Conservation (phyloP, 495 filamentous ascomycete genomes). For the Umbilicaria muhlenbergii region DNA sequence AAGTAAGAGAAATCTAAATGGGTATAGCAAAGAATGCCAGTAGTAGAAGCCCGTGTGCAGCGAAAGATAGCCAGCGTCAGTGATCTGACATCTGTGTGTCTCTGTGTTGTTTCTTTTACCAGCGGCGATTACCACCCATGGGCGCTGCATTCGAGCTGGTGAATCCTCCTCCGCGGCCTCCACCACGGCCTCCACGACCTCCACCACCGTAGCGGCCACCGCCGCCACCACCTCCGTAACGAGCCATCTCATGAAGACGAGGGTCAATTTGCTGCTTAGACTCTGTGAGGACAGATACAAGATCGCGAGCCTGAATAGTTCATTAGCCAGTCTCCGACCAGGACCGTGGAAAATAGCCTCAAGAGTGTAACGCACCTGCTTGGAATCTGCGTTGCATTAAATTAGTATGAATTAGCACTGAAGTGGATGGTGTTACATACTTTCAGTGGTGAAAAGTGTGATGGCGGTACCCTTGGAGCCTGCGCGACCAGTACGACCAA, state of each 20-base stretch:
- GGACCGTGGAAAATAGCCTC: neutral
- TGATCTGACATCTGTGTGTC: neutral
- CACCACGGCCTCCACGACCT: slow-evolving; percentile 47
- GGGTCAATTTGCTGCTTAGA: slow-evolving; percentile 98
- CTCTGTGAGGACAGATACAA: slow-evolving; percentile 80
- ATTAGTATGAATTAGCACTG: neutral
- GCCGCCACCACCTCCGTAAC: slow-evolving; percentile 79
- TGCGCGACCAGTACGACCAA: slow-evolving; percentile 85
- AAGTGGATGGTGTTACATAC: slow-evolving; percentile 37
- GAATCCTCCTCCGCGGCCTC: slow-evolving; percentile 43
- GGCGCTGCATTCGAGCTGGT: slow-evolving; percentile 50
- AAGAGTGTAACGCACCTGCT: slow-evolving; percentile 32
- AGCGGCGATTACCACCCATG: slow-evolving; percentile 45
- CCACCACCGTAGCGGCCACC: slow-evolving; percentile 51
- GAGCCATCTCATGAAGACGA: slow-evolving; percentile 85
- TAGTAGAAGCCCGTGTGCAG: slow-evolving; percentile 20
- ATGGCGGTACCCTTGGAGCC: slow-evolving; percentile 81
- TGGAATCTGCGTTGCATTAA: slow-evolving; percentile 48
- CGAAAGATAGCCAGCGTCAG: slow-evolving; percentile 9
- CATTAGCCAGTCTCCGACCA: neutral
- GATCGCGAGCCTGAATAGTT: slow-evolving; percentile 64
- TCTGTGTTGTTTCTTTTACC: slow-evolving; percentile 23
- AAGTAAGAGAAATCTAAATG: slow-evolving; percentile 16
- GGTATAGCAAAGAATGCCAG: slow-evolving; percentile 10
- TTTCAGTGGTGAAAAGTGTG: slow-evolving; percentile 95